phyloP scores from a whole-genome alignment of 2,329 filamentous ascomycete genomes.

The Proliferodiscus dingleyae region DNA sequence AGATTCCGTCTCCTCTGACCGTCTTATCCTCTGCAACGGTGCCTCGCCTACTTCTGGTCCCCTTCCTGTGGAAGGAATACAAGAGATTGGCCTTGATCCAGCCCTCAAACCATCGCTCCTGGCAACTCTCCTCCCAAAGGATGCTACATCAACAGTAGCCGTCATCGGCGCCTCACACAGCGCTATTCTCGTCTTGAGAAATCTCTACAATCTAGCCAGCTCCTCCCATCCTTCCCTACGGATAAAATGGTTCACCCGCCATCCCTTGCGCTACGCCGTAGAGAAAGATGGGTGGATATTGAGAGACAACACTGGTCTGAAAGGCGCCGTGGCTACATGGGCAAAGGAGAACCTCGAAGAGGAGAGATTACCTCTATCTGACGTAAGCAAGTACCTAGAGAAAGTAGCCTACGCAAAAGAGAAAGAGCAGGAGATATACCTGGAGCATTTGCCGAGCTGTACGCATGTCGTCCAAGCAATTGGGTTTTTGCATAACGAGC shows the following conservation, averaged over 20 bases:
- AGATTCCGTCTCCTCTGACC: slow-evolving; percentile 17
- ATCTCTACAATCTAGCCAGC: slow-evolving; percentile 49
- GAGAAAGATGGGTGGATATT: slow-evolving; percentile 60
- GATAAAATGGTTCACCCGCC: slow-evolving; percentile 59
- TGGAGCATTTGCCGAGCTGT: slow-evolving; percentile 43
- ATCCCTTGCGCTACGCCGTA: slow-evolving; percentile 55
- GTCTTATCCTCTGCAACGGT: slow-evolving; percentile 54
- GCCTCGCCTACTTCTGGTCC: slow-evolving; percentile 41
- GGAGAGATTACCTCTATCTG: slow-evolving; percentile 35
- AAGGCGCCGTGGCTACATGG: slow-evolving; percentile 56
- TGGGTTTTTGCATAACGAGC: slow-evolving; percentile 47
- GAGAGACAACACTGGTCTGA: slow-evolving; percentile 61
- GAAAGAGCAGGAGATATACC: slow-evolving; percentile 41
- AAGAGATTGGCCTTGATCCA: slow-evolving; percentile 48
- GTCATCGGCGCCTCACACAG: slow-evolving; percentile 60
- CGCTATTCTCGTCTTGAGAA: slow-evolving; percentile 57
- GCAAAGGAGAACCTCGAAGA: slow-evolving; percentile 55
- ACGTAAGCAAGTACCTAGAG: slow-evolving; percentile 25
- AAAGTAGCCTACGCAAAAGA: slow-evolving; percentile 26
- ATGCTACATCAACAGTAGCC: slow-evolving; percentile 41
- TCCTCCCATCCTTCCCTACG: slow-evolving; percentile 48
- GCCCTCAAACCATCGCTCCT: slow-evolving; percentile 51
- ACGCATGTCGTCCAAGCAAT: slow-evolving; percentile 54
- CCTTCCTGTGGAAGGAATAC: slow-evolving; percentile 37
- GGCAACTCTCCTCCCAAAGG: slow-evolving; percentile 34